Conservation (phyloP, 1,284 basidiomycete genomes). For the Marasmius oreades region DNA sequence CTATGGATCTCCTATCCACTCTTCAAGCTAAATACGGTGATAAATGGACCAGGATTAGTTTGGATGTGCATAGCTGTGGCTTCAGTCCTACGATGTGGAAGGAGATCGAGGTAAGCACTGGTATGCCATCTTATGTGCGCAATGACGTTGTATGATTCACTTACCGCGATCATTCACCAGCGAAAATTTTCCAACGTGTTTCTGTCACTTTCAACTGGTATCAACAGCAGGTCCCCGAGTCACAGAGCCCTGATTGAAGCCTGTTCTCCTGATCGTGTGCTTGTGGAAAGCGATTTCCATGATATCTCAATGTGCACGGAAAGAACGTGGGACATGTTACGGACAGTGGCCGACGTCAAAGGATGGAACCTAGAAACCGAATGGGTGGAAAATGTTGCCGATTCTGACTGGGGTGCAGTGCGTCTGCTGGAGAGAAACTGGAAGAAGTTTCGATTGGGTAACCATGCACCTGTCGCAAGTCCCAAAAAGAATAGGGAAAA, state of each 20-base stretch:
- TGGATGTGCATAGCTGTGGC: conserved; percentile 79
- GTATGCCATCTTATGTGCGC: background rate
- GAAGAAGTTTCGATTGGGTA: conserved; percentile 49
- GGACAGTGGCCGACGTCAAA: conserved; percentile 56
- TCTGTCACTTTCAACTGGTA: conserved; percentile 74
- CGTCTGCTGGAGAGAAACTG: conserved; percentile 65
- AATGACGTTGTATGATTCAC: background rate
- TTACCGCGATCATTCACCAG: conserved; percentile 33
- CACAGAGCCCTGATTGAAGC: conserved; percentile 56
- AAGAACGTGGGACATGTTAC: conserved; percentile 70
- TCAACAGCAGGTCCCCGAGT: conserved; percentile 66
- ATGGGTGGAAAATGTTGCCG: conserved; percentile 43
- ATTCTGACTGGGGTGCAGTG: conserved; percentile 57
- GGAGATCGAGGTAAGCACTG: conserved; percentile 56
- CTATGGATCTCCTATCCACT: conserved; percentile 54
- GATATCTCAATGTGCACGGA: conserved; percentile 46
- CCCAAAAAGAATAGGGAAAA: conserved; percentile 1
- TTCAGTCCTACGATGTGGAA: conserved; percentile 66
- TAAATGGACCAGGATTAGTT: conserved; percentile 56
- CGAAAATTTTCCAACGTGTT: conserved; percentile 66
- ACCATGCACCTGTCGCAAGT: conserved; percentile 28
- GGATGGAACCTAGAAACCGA: conserved; percentile 63
- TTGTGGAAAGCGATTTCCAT: conserved; percentile 77
- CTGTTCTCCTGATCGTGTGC: conserved; percentile 58
- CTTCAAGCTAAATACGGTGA: conserved; percentile 49